Conservation (phyloP, 2,329 filamentous ascomycete species). For the Fusarium brachygibbosum region DNA sequence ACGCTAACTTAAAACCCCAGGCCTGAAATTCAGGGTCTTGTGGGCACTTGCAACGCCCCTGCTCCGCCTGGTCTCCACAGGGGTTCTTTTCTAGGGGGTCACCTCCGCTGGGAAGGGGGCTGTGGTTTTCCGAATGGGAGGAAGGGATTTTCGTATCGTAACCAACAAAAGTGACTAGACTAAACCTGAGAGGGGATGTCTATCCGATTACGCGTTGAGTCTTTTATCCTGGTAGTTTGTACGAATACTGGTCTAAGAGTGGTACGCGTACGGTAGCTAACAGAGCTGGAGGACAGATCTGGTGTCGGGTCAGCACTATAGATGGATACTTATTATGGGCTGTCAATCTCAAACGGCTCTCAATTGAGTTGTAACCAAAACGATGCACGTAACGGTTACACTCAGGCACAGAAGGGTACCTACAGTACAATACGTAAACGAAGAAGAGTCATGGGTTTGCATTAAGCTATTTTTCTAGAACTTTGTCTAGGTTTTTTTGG, state of each 20-base stretch:
- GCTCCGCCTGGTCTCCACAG: constrained; percentile 1
- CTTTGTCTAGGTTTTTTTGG: background rate
- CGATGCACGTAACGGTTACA: background rate
- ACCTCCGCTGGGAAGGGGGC: constrained; percentile 3
- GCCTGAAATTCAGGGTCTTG: constrained; percentile 13
- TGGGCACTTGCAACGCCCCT: background rate
- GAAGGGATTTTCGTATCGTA: constrained; percentile 33
- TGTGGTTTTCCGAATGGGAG: background rate
- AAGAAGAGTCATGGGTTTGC: constrained; percentile 22
- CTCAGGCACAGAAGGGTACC: background rate
- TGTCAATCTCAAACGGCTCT: background rate
- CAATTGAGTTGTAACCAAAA: background rate
- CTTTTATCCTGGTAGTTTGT: constrained; percentile 1
- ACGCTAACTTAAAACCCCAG: constrained; percentile 12
- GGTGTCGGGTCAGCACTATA: background rate
- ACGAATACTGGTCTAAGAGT: background rate
- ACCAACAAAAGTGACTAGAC: background rate
- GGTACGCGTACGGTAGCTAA: constrained; percentile 12
- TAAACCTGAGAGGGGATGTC: constrained; percentile 16
- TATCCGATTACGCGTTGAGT: constrained; percentile 25
- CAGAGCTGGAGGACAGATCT: background rate
- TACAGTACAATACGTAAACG: background rate
- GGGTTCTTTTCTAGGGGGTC: constrained; percentile 1
- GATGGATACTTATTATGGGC: background rate
- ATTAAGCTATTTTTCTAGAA: constrained; percentile 31